These are phyloP conservation scores for Colletotrichum cordylinicola DNA, from an alignment of 2,329 filamentous ascomycete species.

Conservation along the genomic window DNA sequence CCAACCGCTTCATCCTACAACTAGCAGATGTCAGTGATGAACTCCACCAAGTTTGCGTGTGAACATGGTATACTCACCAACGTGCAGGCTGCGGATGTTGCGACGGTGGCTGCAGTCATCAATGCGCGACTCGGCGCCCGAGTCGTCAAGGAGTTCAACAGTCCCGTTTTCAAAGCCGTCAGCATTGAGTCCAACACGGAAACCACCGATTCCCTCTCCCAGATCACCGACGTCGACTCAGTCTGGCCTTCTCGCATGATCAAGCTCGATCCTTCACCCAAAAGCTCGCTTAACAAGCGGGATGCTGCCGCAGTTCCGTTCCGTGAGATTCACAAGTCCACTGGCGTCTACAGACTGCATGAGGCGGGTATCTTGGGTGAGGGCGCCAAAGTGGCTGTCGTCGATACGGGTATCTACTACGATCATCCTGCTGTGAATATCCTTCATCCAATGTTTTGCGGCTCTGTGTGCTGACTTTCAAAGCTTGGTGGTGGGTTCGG, in stretches of 20 bases:
- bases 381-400: conserved; percentile 6
- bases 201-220: background rate
- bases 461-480: rapidly evolving
- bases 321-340: conserved; percentile 38
- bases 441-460: background rate
- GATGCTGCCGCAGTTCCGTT: background rate
- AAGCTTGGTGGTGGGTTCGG: conserved; percentile 15
- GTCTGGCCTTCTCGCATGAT: conserved; percentile 4
- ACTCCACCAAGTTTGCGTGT: background rate
- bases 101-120: background rate
- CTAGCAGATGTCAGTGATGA: background rate
- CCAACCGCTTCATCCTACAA: background rate
- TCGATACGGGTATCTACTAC: conserved; percentile 13
- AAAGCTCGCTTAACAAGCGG: background rate
- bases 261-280: background rate
- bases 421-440: conserved; percentile 2
- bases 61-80: background rate
- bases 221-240: background rate
- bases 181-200: background rate
- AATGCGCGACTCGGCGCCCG: background rate
- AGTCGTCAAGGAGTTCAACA: background rate
- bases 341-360: conserved; percentile 44
- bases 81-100: background rate
- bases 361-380: conserved; percentile 32
- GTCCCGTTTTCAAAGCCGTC: background rate